These are phyloP conservation scores for Diaporthe ilicicola DNA, from an alignment of 2,329 filamentous ascomycete species.

Conservation along the genomic window DNA sequence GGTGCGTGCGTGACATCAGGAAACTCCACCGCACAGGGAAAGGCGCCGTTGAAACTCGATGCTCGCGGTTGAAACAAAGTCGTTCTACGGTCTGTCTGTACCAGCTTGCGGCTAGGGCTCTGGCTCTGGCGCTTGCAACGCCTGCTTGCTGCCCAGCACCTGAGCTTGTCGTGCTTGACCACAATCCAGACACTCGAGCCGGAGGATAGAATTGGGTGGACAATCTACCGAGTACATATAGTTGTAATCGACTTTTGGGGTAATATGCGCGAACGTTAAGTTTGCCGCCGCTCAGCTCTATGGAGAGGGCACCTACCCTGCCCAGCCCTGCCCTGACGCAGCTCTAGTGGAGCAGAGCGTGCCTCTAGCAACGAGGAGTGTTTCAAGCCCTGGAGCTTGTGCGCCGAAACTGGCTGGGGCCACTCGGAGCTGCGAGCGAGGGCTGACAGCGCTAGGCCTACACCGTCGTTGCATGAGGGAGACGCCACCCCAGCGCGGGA, in stretches of 20 bases:
- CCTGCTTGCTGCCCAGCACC: not conserved
- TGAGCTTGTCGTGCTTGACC: not conserved
- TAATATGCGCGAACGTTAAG: not conserved
- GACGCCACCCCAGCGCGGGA: constrained; percentile 5
- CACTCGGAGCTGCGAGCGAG: constrained; percentile 1
- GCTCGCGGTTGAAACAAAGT: constrained; percentile 15
- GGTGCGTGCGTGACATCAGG: constrained; percentile 3
- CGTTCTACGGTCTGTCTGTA: not conserved
- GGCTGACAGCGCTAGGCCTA: constrained; percentile 4
- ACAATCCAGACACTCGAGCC: not conserved
- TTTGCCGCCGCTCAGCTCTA: not conserved
- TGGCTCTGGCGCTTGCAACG: not conserved
- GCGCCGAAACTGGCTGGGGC: not conserved
- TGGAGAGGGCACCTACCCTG: not conserved
- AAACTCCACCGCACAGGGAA: constrained; percentile 15
- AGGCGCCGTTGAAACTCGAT: not conserved
- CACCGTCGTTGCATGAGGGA: not conserved
- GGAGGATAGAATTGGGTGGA: not conserved
- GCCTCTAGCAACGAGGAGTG: constrained; percentile 1
- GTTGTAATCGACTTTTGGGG: not conserved
- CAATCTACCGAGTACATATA: not conserved
- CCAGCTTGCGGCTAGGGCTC: not conserved
- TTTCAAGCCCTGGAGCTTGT: constrained; percentile 19
- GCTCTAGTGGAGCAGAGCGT: constrained; percentile 8
- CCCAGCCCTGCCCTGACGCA: not conserved